Base-by-base conservation (phyloP, 805 yeast species). In the Myxozyma mucilagina region DNA sequence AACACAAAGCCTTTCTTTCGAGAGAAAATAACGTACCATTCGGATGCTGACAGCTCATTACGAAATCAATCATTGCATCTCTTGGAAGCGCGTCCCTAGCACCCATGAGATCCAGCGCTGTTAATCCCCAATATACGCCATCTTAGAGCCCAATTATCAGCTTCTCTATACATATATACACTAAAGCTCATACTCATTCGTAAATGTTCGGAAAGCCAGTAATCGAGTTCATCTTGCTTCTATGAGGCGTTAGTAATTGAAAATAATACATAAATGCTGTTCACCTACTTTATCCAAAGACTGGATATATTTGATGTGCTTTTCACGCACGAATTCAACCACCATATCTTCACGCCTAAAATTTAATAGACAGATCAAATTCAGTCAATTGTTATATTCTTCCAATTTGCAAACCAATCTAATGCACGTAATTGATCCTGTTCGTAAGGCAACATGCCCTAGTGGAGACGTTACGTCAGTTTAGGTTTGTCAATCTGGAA, bases 81-180 rank as follows among this genome's bases (percentile, higher is more conserved):
- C 79, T 77, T n/a, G 85, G 79, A 59, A 93, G 81, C 0, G 84
- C 82, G 13, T 82, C 81, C 38, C 79, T 74, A 1, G 85, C 77
- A 34, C 81, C 78, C 74, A 93, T 71, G 1, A 87, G 74, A 53
- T 82, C 82, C 36, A 92, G 73, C 0, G 97, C 90, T 16, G 88
- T 87, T 2, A 90, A 77, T 0, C 97, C 98, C 99, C 99, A 94
- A 72, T 94, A 94, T 0, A 94, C 80, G 1, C 98, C 99, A 69
- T 89, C 75, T 72, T 39, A 4, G 8, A 20, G 18, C 18, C 38
- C 29, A 55, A 56, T 44, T 39, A 35, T 47, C 41, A 18, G 24
- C 9, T 10, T 5, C 24, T 16, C 32, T 34, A n/a, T 18, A 14
- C 24, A 18, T 3, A 34, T 29, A n/a, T 71, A 14, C 61, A 67